Evolutionary conservation across 2,329 filamentous ascomycete species (phyloP).

Genomic region (Pseudogymnoascus sp.): DNA sequence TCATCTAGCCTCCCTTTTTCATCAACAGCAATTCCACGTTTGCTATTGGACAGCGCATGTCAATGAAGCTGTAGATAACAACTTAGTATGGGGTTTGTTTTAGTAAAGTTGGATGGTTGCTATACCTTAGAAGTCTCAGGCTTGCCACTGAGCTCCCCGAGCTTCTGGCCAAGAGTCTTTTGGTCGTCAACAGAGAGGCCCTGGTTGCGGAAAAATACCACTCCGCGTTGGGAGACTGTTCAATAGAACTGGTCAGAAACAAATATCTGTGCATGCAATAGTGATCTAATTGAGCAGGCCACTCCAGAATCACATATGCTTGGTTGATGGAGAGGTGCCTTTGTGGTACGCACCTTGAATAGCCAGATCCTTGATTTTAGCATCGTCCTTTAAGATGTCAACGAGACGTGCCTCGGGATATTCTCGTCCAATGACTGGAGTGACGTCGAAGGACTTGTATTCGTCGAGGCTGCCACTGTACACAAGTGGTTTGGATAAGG

Average conservation of each 20-base stretch:
- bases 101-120: neutral
- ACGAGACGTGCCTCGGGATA: slow-evolving; percentile 32
- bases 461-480: slow-evolving; percentile 20
- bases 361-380: slow-evolving; percentile 27
- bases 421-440: slow-evolving; percentile 34
- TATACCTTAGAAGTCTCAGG: slow-evolving; percentile 33
- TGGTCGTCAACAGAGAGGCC: slow-evolving; percentile 42
- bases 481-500: slow-evolving; percentile 18
- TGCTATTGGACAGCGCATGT: slow-evolving; percentile 41
- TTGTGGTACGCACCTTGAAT: slow-evolving; percentile 19
- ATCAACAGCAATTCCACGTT: slow-evolving; percentile 35
- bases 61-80: slow-evolving; percentile 31
- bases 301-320: neutral
- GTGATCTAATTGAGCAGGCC: neutral
- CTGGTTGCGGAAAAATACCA: slow-evolving; percentile 47
- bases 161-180: slow-evolving; percentile 42
- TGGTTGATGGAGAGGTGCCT: neutral
- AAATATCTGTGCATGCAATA: neutral
- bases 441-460: slow-evolving; percentile 30
- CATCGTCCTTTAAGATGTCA: slow-evolving; percentile 26
- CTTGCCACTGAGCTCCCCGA: slow-evolving; percentile 39
- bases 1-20: slow-evolving; percentile 39
- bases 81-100: neutral
- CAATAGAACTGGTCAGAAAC: neutral
- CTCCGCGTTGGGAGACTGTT: slow-evolving; percentile 42